phyloP scores from a whole-genome alignment of 176 grass and related monocot genomes.

The Bothriochloa decipiens region DNA sequence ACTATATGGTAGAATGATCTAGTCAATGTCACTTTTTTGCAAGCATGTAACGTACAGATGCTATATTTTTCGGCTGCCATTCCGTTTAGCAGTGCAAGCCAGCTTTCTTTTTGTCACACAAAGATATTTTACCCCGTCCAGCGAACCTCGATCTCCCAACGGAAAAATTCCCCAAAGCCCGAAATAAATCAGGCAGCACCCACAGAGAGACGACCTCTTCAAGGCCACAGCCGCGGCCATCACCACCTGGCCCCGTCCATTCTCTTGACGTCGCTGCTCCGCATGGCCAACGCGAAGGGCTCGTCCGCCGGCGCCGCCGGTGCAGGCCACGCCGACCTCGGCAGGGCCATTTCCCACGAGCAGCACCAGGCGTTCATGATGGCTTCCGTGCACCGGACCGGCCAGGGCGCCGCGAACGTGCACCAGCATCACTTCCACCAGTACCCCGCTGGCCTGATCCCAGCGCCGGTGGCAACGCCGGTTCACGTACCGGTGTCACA shows the following conservation, averaged over 20 bases:
- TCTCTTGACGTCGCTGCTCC: conserved; percentile 6
- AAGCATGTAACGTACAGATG: neutral
- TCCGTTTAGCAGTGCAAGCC: neutral
- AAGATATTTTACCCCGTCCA: neutral
- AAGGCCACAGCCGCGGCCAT: conserved; percentile 25
- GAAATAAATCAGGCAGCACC: neutral
- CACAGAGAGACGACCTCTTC: neutral
- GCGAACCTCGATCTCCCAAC: neutral
- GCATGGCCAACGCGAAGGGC: conserved; percentile 52
- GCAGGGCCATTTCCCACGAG: neutral
- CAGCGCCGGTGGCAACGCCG: conserved; percentile 7
- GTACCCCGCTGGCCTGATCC: conserved; percentile 35
- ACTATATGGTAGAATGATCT: no score
- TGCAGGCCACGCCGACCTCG: neutral
- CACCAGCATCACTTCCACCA: conserved; percentile 18
- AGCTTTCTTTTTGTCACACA: neutral
- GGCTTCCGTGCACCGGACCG: conserved; percentile 4
- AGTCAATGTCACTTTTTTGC: neutral
- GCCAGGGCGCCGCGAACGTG: neutral
- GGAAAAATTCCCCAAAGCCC: conserved; percentile 18
- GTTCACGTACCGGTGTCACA: neutral
- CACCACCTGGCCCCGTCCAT: neutral
- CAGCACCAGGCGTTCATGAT: conserved; percentile 30
- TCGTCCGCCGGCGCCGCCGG: conserved; percentile 16
- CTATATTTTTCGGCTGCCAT: neutral